Percentiles rank a stretch among this genome's conserved stretches.
These are phyloP conservation scores for Yamadazyma songkhlaensis DNA, from an alignment of 1,139 yeast species.

Conservation along the genomic window DNA sequence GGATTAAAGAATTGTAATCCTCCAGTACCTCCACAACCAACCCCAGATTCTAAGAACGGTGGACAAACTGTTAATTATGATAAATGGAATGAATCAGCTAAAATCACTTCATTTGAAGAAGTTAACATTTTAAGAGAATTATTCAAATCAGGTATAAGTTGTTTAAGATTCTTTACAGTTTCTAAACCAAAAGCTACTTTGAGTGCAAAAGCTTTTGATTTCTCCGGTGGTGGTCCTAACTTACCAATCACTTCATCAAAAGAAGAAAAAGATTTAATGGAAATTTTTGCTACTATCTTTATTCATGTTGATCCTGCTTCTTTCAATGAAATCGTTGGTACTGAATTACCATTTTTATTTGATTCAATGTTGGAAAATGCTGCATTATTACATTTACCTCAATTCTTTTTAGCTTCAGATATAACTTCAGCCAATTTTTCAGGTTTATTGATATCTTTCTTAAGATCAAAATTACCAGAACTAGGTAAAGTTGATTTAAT, in stretches of 20 bases:
- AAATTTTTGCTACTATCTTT: constrained; percentile 89
- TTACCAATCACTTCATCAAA: constrained; percentile 83
- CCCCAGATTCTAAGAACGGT: constrained; percentile 57
- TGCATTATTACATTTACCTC: constrained; percentile 87
- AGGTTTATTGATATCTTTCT: constrained; percentile 76
- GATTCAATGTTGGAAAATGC: constrained; percentile 82
- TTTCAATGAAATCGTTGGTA: constrained; percentile 85
- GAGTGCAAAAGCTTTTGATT: constrained; percentile 57
- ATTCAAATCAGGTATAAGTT: constrained; percentile 81
- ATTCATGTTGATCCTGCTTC: constrained; percentile 95
- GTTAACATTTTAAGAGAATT: constrained; percentile 70
- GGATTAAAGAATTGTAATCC: constrained; percentile 92
- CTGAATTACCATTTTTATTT: constrained; percentile 76
- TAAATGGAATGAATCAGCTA: constrained; percentile 84
- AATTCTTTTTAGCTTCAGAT: constrained; percentile 90
- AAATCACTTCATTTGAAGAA: constrained; percentile 80
- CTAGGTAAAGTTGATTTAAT: constrained; percentile 79
- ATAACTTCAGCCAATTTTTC: constrained; percentile 91
- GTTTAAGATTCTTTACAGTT: constrained; percentile 72
- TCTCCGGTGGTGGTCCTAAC: constrained; percentile 68
- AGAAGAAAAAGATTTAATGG: constrained; percentile 95
- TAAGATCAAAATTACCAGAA: constrained; percentile 69
- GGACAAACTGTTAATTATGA: constrained; percentile 54
- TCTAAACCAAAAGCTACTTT: constrained; percentile 42
- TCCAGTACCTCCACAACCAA: constrained; percentile 61